phyloP scores from a whole-genome alignment of 352 stramenopile species.

The Pythium guiyangense region DNA sequence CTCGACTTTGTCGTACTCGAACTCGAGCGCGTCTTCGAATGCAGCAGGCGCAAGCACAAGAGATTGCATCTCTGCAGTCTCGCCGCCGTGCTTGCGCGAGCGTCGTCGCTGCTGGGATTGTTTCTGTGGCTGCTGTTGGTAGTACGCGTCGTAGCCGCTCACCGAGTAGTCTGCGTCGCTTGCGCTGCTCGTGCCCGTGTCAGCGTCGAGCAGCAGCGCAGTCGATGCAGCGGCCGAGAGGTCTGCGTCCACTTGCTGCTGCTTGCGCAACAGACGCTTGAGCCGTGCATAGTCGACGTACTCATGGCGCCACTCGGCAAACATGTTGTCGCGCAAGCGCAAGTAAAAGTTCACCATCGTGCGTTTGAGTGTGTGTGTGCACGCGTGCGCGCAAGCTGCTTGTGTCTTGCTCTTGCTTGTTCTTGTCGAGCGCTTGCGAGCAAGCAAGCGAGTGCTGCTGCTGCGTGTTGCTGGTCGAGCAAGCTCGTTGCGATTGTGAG shows the following conservation, averaged over 20 bases:
- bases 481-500: neutral
- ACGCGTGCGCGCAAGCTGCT: too few relatives aligned
- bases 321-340: constrained; percentile 79
- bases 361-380: too few relatives aligned
- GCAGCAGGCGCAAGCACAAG: constrained; percentile 26
- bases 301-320: constrained; percentile 82
- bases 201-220: constrained; percentile 11
- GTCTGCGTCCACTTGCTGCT: constrained; percentile 38
- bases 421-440: neutral
- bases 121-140: neutral
- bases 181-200: constrained; percentile 5
- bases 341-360: constrained; percentile 76
- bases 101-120: constrained; percentile 4
- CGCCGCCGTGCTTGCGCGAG: constrained; percentile 15
- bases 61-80: constrained; percentile 26
- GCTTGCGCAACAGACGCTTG: constrained; percentile 77
- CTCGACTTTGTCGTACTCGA: constrained; percentile 90
- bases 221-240: constrained; percentile 7
- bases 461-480: too few relatives aligned
- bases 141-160: constrained; percentile 6
- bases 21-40: constrained; percentile 83
- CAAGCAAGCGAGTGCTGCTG: too few relatives aligned
- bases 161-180: constrained; percentile 8
- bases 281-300: constrained; percentile 90
- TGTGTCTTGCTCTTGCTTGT: neutral